Percentiles rank a stretch among this genome's conserved stretches.
These are phyloP conservation scores for Byssothecium circinans DNA, from an alignment of 2,329 filamentous ascomycete species.

Conservation along the genomic window DNA sequence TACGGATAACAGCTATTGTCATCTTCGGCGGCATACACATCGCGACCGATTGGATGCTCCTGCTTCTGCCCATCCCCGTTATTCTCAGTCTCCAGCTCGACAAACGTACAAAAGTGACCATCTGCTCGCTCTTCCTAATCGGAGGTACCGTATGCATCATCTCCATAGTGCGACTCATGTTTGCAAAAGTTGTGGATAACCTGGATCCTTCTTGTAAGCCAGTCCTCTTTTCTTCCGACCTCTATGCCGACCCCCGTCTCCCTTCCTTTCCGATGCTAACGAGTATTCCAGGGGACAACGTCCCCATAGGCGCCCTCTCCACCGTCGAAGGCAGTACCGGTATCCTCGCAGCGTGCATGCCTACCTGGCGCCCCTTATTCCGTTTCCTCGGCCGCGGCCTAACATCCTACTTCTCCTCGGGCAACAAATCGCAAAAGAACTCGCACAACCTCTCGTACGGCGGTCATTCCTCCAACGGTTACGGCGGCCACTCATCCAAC, in stretches of 20 bases:
- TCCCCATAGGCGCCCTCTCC: slow-evolving; percentile 7
- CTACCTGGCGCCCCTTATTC: slow-evolving; percentile 20
- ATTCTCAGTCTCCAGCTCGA: slow-evolving; percentile 9
- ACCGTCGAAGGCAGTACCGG: slow-evolving; percentile 13
- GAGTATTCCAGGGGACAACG: slow-evolving; percentile 10
- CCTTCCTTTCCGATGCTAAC: too few species aligned
- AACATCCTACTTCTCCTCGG: slow-evolving; percentile 7
- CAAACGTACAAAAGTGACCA: slow-evolving; percentile 9
- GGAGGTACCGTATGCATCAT: slow-evolving; percentile 13
- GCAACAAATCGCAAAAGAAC: background rate
- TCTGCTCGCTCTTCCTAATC: slow-evolving; percentile 16
- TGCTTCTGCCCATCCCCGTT: slow-evolving; percentile 14
- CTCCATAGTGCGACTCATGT: slow-evolving; percentile 12
- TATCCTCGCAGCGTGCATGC: slow-evolving; percentile 19
- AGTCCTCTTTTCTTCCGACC: background rate
- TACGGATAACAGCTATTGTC: slow-evolving; percentile 8
- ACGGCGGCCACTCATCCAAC: background rate
- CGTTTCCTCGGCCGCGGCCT: slow-evolving; percentile 10
- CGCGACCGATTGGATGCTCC: slow-evolving; percentile 14
- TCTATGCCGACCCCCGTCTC: background rate
- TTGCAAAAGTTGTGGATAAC: slow-evolving; percentile 7
- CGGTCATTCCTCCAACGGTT: too few species aligned
- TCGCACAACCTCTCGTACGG: background rate
- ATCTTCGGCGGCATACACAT: slow-evolving; percentile 17
- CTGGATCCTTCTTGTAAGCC: slow-evolving; percentile 14